phyloP scores from a whole-genome alignment of 1,284 basidiomycete genomes.

The Pyrrhoderma noxium region DNA sequence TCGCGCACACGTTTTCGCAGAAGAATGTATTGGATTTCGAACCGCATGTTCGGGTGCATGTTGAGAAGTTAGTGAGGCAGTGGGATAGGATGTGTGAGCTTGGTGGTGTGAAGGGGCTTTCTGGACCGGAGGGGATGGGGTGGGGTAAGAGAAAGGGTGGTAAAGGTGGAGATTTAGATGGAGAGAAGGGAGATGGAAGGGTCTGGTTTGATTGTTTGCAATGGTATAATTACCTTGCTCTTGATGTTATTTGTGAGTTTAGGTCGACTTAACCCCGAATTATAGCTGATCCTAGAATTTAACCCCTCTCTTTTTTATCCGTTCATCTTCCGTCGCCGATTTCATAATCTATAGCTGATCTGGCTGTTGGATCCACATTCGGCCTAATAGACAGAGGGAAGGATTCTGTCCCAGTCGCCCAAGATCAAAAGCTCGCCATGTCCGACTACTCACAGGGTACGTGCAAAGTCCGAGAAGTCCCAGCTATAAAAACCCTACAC shows the following conservation, averaged over 20 bases:
- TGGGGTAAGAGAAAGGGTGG: too few relatives aligned
- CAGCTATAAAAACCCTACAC: conserved; percentile 83
- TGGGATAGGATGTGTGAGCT: conserved; percentile 72
- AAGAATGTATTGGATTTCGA: conserved; percentile 80
- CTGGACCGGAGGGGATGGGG: conserved; percentile 51
- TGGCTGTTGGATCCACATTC: conserved; percentile 83
- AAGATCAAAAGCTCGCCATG: conserved; percentile 44
- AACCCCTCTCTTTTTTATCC: too few relatives aligned
- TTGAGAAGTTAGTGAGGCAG: conserved; percentile 56
- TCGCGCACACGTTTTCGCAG: conserved; percentile 82
- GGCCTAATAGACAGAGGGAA: conserved; percentile 78
- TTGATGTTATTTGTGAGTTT: conserved; percentile 68
- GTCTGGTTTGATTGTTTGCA: conserved; percentile 72
- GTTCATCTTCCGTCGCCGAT: too few relatives aligned
- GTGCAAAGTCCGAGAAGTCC: conserved; percentile 70
- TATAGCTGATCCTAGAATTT: too few relatives aligned
- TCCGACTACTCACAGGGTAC: conserved; percentile 44
- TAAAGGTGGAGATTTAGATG: too few relatives aligned
- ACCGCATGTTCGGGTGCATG: conserved; percentile 64
- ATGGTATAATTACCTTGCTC: conserved; percentile 77
- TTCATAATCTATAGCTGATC: conserved; percentile 51
- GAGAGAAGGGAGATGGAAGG: conserved; percentile 50
- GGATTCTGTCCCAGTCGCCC: conserved; percentile 64
- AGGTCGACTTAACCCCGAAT: neutral
- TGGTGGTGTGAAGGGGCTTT: conserved; percentile 47